Conservation (phyloP, 352 stramenopile species). For the Phytophthora sp. region DNA sequence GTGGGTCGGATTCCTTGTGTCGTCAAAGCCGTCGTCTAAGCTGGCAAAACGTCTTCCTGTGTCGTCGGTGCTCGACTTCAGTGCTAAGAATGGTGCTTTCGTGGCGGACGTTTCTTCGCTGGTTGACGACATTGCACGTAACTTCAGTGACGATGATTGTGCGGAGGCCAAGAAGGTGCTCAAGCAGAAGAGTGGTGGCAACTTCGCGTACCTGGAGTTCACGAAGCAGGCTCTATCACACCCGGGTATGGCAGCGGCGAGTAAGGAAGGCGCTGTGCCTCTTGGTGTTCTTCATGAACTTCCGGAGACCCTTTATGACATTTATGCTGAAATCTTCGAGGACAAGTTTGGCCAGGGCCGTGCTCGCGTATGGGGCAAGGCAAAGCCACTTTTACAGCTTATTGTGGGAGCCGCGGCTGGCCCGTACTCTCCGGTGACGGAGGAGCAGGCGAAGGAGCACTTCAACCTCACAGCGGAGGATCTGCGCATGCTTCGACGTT, state of each 20-base stretch:
- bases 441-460: slow-evolving; percentile 66
- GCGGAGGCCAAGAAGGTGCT: slow-evolving; percentile 58
- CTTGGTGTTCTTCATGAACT: slow-evolving; percentile 75
- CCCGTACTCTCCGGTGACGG: slow-evolving; percentile 75
- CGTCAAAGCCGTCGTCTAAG: slow-evolving; percentile 70
- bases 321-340: slow-evolving; percentile 87
- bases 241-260: slow-evolving; percentile 46
- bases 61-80: slow-evolving; percentile 80
- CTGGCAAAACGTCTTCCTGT: slow-evolving; percentile 65
- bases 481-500: slow-evolving; percentile 67
- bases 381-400: slow-evolving; percentile 71
- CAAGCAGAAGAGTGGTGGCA: slow-evolving; percentile 72
- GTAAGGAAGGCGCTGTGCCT: slow-evolving; percentile 55
- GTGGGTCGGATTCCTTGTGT: slow-evolving; percentile 77
- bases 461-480: slow-evolving; percentile 68
- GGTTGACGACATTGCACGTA: slow-evolving; percentile 60
- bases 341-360: slow-evolving; percentile 86
- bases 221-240: slow-evolving; percentile 77
- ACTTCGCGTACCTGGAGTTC: slow-evolving; percentile 84
- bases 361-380: slow-evolving; percentile 81
- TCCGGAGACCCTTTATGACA: slow-evolving; percentile 81
- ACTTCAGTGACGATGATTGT: slow-evolving; percentile 54
- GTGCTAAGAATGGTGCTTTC: slow-evolving; percentile 61
- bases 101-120: slow-evolving; percentile 59
- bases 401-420: slow-evolving; percentile 72